Base-by-base conservation (phyloP, 257 asterid genomes). In the Lavandula angustifolia region DNA sequence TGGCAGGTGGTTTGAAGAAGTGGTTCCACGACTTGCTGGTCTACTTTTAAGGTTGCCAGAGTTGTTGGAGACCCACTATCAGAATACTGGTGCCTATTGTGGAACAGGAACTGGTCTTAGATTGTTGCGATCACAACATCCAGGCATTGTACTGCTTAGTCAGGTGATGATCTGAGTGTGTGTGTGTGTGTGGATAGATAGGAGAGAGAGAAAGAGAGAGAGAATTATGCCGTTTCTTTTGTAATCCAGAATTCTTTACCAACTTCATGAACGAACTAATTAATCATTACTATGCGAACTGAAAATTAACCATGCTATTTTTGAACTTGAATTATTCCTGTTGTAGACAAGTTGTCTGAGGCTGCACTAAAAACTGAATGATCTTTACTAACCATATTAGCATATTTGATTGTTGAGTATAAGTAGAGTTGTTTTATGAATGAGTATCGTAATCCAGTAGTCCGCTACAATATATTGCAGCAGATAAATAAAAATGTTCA, bases 141-240 rank as follows among this genome's bases (percentile, higher is more conserved):
- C 89, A 0, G 97, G 97, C 67, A 70, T 81, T 43, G 94, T 89
- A 55, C 71, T 92, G 60, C 95, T 92, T 52, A 82, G 82, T 70
- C 95, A 84, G 88, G 98, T 91, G 73, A 16, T 22, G 27, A 22
- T 22, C 27, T 2, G 27, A 22, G 27, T 22, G 27, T n/a, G n/a
- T n/a, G n/a, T n/a, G n/a, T n/a, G n/a, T n/a, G n/a, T n/a, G n/a
- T n/a, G n/a, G n/a, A n/a, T n/a, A n/a, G n/a, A n/a, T n/a, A n/a
- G n/a, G n/a, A n/a, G n/a, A n/a, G n/a, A n/a, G n/a, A n/a, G n/a
- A n/a, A n/a, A n/a, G n/a, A n/a, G n/a, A n/a, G n/a, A n/a, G n/a
- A n/a, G n/a, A n/a, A n/a, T n/a, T n/a, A n/a, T n/a, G n/a, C 27
- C 16, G 22, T 47, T 43, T 66, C 33, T 18, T 58, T 57, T 31